Base-by-base conservation (phyloP, 768 basidiomycete species). In the Termitomyces sp. region DNA sequence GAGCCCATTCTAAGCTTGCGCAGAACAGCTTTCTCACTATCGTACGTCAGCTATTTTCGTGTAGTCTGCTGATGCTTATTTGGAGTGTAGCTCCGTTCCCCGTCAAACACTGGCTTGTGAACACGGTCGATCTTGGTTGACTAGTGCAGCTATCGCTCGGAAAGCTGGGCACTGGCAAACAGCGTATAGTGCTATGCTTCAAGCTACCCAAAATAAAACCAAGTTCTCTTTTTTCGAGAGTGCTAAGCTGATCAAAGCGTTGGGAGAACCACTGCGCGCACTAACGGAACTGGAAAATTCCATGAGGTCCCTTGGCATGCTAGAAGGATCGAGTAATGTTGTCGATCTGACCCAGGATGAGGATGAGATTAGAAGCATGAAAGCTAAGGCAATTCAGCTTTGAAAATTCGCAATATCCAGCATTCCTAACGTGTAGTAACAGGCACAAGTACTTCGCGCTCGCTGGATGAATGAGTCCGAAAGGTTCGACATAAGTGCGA, bases 91-190 rank as follows among this genome's bases (percentile, higher is more conserved):
- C 20, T 68, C 72, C 29, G 69, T 69, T 41, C 68, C 74, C 28
- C 72, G 73, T 47, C 65, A 72, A 15, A 71, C 70, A 41, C 70
- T 83, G n/a, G 76, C 69, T 34, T 72, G 73, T 15, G 86, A 89
- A 63, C 86, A 95, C 37, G 89, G 93, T 3, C 80, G 81, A 48
- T 86, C 92, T 1, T 99, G 97, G 97, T 80, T 98, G 13, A 78
- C 83, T 28, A 98, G 89, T 59, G 89, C 95, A n/a, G 98, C 95
- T 69, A 94, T 94, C 56, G 97, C 97, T 34, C 79, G 97, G 34
- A 99, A 98, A 68, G 91, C 94, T 3, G 90, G 92, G 0, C 94
- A 98, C 68, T 87, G 85, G 78, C 96, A 98, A 73, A 98, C 96
- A 0, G 94, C 97, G 2, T 99, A 98, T 69, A 97, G 92, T 66